phyloP scores from a whole-genome alignment of 2,329 filamentous ascomycete genomes.

The Rugonectria rugulosa region DNA sequence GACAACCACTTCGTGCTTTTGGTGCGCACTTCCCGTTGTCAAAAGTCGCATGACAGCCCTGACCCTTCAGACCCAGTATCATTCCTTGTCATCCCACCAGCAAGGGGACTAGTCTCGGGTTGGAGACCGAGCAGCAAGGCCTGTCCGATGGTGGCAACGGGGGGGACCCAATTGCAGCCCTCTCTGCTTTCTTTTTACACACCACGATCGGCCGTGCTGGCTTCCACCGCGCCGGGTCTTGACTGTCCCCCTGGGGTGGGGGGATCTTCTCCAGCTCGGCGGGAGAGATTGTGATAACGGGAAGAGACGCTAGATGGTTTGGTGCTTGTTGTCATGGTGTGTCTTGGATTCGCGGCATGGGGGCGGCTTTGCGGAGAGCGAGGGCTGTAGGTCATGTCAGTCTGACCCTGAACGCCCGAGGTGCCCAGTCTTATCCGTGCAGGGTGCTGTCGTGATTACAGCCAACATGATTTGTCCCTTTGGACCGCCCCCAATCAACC shows the following conservation, averaged over 20 bases:
- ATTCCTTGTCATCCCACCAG: not conserved
- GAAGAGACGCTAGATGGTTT: conserved; percentile 9
- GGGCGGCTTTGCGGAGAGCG: not conserved
- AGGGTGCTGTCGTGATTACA: conserved; percentile 5
- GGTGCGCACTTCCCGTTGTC: no score
- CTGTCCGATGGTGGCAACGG: conserved; percentile 9
- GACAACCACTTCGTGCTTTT: no score
- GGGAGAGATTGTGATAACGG: conserved; percentile 3
- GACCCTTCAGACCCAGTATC: not conserved
- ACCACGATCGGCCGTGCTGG: conserved; percentile 22
- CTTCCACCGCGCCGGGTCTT: conserved; percentile 26
- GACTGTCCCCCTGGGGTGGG: conserved; percentile 31
- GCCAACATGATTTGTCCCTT: conserved; percentile 1
- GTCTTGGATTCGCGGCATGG: not conserved
- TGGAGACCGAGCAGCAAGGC: not conserved
- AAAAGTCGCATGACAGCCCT: no score
- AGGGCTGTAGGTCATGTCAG: no score
- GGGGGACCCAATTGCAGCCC: conserved; percentile 5
- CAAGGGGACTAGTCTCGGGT: not conserved
- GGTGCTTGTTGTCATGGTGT: conserved; percentile 4
- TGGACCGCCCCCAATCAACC: not conserved
- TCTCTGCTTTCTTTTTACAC: conserved; percentile 9
- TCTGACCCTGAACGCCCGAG: no score
- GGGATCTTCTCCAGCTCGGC: no score
- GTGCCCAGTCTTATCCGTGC: conserved; percentile 3